Conservation (phyloP, 352 stramenopile genomes). For the Pythium periplocum region DNA sequence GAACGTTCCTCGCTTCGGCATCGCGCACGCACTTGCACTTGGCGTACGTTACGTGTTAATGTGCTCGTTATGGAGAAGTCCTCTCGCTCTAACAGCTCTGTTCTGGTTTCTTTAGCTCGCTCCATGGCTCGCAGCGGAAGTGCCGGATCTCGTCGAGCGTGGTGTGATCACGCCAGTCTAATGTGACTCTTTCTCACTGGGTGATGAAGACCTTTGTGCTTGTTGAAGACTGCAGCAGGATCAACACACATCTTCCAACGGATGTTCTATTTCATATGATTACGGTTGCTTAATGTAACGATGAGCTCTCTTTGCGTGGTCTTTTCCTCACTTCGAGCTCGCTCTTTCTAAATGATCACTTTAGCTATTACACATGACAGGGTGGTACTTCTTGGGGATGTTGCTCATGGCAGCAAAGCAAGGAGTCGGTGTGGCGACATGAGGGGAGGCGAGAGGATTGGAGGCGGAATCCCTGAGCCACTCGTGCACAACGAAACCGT, state of each 20-base stretch:
- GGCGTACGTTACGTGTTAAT: constrained; percentile 34
- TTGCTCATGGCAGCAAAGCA: constrained; percentile 45
- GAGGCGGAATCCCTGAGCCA: constrained; percentile 2
- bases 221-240: too few species aligned
- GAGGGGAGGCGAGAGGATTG: constrained; percentile 42
- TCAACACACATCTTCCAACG: constrained; percentile 9
- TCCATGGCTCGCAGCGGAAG: constrained; percentile 83
- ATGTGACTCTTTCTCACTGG: background rate
- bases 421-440: constrained; percentile 64
- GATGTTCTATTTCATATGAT: constrained; percentile 10
- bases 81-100: background rate
- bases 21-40: constrained; percentile 80
- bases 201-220: too few species aligned
- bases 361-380: too few species aligned
- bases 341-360: too few species aligned
- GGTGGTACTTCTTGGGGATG: background rate
- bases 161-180: constrained; percentile 70
- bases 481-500: constrained; percentile 16
- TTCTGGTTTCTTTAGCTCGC: constrained; percentile 40
- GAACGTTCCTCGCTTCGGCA: constrained; percentile 83
- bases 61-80: too few species aligned
- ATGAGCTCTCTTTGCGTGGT: background rate
- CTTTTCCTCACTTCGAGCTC: background rate
- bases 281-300: background rate
- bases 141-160: constrained; percentile 80